Evolutionary conservation across 129 eudicot species (phyloP), one percentile per base, ranked within the genome.

Genomic region (Gnaphalium uliginosum): DNA sequence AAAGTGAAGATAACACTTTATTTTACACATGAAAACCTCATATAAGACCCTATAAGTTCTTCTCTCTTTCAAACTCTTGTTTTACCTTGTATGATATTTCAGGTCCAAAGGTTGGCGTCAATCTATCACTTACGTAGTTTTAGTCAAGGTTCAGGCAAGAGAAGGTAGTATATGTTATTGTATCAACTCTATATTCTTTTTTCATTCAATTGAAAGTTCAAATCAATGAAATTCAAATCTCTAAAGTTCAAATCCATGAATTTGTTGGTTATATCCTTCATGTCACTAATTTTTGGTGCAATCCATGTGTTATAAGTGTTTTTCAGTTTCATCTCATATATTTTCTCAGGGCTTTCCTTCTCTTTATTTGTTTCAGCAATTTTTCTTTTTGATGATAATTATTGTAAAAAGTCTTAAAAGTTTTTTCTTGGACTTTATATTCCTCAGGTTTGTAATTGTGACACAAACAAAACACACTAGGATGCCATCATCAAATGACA

Each of bases 121-220:
- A 88, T 93, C 37, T 93, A 93, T 79, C 93, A 86, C 37, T 74
- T 90, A 82, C 83, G 56, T 63, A 90, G 98, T 82, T 83, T 76
- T 66, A 85, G 90, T 80, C 92, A 86, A 84, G 92, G 91, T 71
- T 85, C 97, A 33, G 97, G 96, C 83, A 85, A 87, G 84, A 93
- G 90, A 79, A 85, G 96, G 97, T 93, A 83, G 51, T 61, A 1
- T 4, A 15, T 71, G 15, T 19, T 74, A 27, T 9, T 15, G 15
- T 41, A 35, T 61, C n/a, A 73, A 35, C 8, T 46, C 21, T 43
- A 4, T 41, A 35, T 41, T 23, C 15, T 53, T 18, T 29, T 29
- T 33, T 6, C 13, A 9, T 51, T 53, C n/a, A 18, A 22, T 19
- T 54, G n/a, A 59, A 19, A 22, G 5, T n/a, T 65, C 22, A 54